Conservation (phyloP, 2,329 filamentous ascomycete species). For the Paramyrothecium roridum region DNA sequence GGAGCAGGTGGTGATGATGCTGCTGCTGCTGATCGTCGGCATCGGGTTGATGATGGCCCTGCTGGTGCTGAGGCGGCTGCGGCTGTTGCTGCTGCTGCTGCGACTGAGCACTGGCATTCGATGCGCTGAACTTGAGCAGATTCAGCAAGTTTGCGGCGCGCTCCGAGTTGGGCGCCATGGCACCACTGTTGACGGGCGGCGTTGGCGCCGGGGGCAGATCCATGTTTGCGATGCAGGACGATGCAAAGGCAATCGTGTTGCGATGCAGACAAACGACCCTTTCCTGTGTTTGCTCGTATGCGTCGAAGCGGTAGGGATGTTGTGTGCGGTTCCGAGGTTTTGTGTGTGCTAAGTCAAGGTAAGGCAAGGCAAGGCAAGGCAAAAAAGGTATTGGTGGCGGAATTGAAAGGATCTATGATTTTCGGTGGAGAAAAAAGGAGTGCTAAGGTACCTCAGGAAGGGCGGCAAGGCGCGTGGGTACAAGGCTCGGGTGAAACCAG, state of each 20-base stretch:
- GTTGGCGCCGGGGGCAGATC: slow-evolving; percentile 51
- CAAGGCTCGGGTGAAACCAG: no score
- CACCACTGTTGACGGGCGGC: slow-evolving; percentile 37
- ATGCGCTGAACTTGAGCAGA: slow-evolving; percentile 57
- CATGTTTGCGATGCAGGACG: slow-evolving; percentile 19
- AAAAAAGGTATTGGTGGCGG: neutral
- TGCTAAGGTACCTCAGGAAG: neutral
- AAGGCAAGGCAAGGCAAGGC: neutral
- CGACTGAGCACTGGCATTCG: slow-evolving; percentile 19
- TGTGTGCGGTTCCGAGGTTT: neutral
- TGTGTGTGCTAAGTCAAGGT: neutral
- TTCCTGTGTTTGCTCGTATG: no score
- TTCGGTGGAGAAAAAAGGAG: neutral
- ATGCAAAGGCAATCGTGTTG: no score
- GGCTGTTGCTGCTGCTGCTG: slow-evolving; percentile 18
- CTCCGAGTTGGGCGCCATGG: slow-evolving; percentile 36
- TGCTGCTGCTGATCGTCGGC: slow-evolving; percentile 8
- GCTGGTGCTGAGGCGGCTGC: slow-evolving; percentile 12
- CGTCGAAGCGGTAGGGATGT: no score
- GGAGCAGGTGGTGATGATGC: slow-evolving; percentile 16
- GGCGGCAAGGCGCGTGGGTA: no score
- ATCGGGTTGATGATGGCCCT: slow-evolving; percentile 8
- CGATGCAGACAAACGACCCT: no score
- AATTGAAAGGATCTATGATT: neutral
- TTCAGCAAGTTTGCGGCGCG: slow-evolving; percentile 56